Base-by-base conservation (phyloP, 2,329 filamentous ascomycete species). In the Incumbomyces lentus region DNA sequence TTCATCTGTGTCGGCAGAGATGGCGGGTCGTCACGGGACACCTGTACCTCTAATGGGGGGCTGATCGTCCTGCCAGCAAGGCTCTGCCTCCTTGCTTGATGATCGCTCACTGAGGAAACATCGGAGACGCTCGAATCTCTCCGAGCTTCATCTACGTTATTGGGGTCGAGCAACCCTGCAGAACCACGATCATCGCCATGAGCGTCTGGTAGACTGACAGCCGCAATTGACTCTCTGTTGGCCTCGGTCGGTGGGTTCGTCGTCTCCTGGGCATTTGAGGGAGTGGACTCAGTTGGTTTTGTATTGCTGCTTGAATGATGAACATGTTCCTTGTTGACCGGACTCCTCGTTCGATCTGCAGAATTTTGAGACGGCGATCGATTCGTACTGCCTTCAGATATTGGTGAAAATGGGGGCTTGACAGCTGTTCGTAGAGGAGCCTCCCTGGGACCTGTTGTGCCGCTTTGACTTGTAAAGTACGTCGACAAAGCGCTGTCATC, bases 71-170 rank as follows among this genome's bases (percentile, higher is more conserved):
- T 34, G 14, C 8, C 32, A 13, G 41, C 34, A 6, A 6, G 13
- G 35, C 29, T 37, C 40, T 52, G n/a, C 43, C 31, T 46, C 37
- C 39, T 43, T 29, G 50, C 49, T 18, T 32, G 16, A 22, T 49
- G 43, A 12, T 54, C 52, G 10, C 54, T 52, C 26, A 49, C 49
- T 37, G 49, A 54, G 1, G 55, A 57, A 2, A 57, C 50, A 18
- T 52, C 55, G 2, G 55, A 57, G 13, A 57, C 34, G 12, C 52
- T 40, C 18, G 55, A 57, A 19, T 47, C 38, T 12, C 47, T 41
- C 34, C 48, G 48, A 26, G 34, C 38, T 19, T 46, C 44, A 12
- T 29, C 34, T 7, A 19, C 13, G 7, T 22, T 22, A 2, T 14
- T 14, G 5, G 31, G 31, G 6, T 45, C 14, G n/a, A 16, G 14